Evolutionary conservation across 2,329 filamentous ascomycete species (phyloP), one percentile per base, ranked within the genome.

Genomic region (Phaeosphaeria sp.): DNA sequence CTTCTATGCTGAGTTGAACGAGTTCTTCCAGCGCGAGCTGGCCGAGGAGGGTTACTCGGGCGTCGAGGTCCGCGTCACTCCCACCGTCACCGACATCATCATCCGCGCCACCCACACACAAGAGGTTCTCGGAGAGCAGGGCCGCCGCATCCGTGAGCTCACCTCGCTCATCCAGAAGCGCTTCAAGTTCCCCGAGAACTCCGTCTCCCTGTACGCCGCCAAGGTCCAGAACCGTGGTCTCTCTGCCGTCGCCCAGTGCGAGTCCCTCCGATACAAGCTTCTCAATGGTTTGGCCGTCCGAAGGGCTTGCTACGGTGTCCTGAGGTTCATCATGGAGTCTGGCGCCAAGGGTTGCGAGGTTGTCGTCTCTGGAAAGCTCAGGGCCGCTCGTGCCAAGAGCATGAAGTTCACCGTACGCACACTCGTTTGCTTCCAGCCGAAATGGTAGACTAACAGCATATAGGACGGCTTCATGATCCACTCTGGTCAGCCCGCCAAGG

Each of bases 111-210:
- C 95, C 80, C 95, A 99, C 90, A 99, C 95, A 80, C 95, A 99
- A 87, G 96, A 99, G 87, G 96, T 99, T 75, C 92, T 99, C 79
- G 95, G 95, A 80, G 95, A 99, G 90, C 95, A 99, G 89, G 95
- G 95, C 79, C 93, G 95, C 86, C 92, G 95, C 86, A 99, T 99
- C 84, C 94, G 95, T 83, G 95, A 99, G 89, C 93, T 99, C 84
- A 99, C 95, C 81, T 97, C 93, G 79, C 90, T 99, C 81, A 99
- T 99, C 88, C 96, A 99, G 88, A 98, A 99, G 91, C 93, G 95
- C 81, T 99, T 99, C 92, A 97, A 97, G 89, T 99, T 99, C 90
- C 94, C 95, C 84, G 94, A 98, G 87, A 98, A 98, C 91, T 96
- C 91, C 76, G 95, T 99, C 82, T 98, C 95, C 72, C 93, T 99